Evolutionary conservation across 768 basidiomycete genomes (phyloP).

Genomic region (Vararia minispora): DNA sequence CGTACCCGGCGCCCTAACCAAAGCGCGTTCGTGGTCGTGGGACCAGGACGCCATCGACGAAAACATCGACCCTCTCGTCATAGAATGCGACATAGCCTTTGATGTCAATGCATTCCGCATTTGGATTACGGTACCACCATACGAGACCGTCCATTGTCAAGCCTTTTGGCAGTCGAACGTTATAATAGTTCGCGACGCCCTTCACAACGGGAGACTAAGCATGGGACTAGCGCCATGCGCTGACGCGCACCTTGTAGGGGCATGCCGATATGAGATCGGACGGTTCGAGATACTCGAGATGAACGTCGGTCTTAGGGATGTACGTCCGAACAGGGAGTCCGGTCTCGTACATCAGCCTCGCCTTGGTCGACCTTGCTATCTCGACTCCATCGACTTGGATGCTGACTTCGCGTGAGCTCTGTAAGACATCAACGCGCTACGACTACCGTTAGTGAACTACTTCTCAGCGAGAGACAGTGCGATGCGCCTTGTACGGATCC

Average conservation of each 20-base stretch:
- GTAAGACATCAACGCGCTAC: conserved; percentile 51
- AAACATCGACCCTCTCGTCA: conserved; percentile 60
- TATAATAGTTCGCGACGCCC: conserved; percentile 52
- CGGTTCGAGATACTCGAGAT: conserved; percentile 35
- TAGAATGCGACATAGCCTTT: conserved; percentile 47
- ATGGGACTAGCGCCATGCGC: neutral
- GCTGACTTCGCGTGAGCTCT: conserved; percentile 49
- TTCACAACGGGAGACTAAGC: conserved; percentile 19
- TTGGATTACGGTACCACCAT: conserved; percentile 55
- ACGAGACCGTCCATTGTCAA: conserved; percentile 39
- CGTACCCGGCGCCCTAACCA: too few relatives aligned
- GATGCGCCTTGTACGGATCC: conserved; percentile 55
- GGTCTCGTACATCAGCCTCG: conserved; percentile 49
- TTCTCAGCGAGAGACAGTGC: neutral
- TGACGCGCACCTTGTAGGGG: conserved; percentile 50
- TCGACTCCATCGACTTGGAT: conserved; percentile 50
- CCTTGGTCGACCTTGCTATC: conserved; percentile 43
- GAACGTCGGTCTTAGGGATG: conserved; percentile 46
- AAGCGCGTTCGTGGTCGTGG: too few relatives aligned
- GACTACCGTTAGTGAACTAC: too few relatives aligned
- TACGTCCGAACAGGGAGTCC: conserved; percentile 45
- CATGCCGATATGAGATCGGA: conserved; percentile 39
- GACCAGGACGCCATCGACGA: conserved; percentile 49
- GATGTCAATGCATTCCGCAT: conserved; percentile 37
- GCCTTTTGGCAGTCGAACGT: conserved; percentile 34